These are phyloP conservation scores for Leersia perrieri DNA, from an alignment of 176 grass and related monocot genomes.

Conservation along the genomic window DNA sequence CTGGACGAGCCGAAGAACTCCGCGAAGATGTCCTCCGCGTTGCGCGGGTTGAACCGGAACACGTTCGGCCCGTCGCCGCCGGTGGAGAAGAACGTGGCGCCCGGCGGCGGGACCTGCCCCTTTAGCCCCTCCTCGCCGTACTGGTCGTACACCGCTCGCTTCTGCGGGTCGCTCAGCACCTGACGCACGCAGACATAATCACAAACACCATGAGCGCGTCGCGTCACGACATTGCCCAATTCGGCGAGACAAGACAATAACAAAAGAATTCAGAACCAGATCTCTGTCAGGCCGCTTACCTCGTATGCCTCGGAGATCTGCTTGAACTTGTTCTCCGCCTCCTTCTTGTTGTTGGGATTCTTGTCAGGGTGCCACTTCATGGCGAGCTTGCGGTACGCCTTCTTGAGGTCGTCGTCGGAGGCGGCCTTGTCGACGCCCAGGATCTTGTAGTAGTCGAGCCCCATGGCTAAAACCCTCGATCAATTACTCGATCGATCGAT, in stretches of 20 bases:
- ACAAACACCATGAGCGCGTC: not conserved
- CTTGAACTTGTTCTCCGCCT: slow-evolving; percentile 96
- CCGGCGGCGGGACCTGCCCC: slow-evolving; percentile 84
- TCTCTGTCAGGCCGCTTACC: slow-evolving; percentile 35
- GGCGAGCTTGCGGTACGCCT: slow-evolving; percentile 95
- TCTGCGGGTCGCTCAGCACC: slow-evolving; percentile 83
- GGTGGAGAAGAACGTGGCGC: slow-evolving; percentile 58
- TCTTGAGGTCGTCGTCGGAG: slow-evolving; percentile 91
- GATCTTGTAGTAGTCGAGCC: slow-evolving; percentile 91
- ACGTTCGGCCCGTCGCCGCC: slow-evolving; percentile 52
- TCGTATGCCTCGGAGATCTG: slow-evolving; percentile 99
- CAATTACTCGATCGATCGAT: too few species aligned
- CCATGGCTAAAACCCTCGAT: slow-evolving; percentile 54
- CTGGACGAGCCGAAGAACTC: slow-evolving; percentile 91
- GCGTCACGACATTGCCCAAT: not conserved
- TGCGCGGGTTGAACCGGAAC: slow-evolving; percentile 88
- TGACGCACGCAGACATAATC: slow-evolving; percentile 12
- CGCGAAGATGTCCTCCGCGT: slow-evolving; percentile 90
- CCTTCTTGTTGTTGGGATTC: slow-evolving; percentile 94
- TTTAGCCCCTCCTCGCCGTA: slow-evolving; percentile 95
- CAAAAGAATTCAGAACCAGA: not conserved
- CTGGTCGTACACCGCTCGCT: slow-evolving; percentile 93
- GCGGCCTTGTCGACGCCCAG: slow-evolving; percentile 77
- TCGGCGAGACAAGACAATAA: too few species aligned
- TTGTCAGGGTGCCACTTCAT: slow-evolving; percentile 99